Evolutionary conservation across 2,329 filamentous ascomycete genomes (phyloP).

Genomic region (Alternaria ethzedia): DNA sequence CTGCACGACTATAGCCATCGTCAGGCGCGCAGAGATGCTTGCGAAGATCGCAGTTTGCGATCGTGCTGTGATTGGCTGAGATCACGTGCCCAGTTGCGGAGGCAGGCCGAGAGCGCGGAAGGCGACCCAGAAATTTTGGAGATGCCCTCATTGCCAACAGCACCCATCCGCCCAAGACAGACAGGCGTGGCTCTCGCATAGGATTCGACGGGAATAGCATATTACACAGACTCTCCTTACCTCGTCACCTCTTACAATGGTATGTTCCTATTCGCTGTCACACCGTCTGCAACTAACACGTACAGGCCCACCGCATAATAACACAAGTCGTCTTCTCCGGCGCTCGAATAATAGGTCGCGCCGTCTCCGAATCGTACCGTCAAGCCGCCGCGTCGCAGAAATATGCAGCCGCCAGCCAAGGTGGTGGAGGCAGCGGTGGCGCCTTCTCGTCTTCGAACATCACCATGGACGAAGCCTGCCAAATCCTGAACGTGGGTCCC

Average conservation of each 20-base stretch:
- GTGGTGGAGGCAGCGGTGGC: slow-evolving; percentile 53
- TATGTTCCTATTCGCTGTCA: slow-evolving; percentile 9
- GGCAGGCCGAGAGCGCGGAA: slow-evolving; percentile 35
- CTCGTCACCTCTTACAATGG: slow-evolving; percentile 27
- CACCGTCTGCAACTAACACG: slow-evolving; percentile 28
- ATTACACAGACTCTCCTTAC: not conserved
- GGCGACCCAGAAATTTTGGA: slow-evolving; percentile 37
- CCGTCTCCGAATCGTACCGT: slow-evolving; percentile 92
- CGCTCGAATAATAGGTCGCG: slow-evolving; percentile 87
- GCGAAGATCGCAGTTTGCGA: slow-evolving; percentile 30
- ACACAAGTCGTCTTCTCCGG: slow-evolving; percentile 91
- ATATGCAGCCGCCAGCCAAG: slow-evolving; percentile 75
- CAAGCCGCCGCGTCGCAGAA: slow-evolving; percentile 88
- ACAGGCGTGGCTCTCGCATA: not conserved
- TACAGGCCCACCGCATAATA: slow-evolving; percentile 90
- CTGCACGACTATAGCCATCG: not conserved
- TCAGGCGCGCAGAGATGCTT: not conserved
- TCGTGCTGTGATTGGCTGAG: slow-evolving; percentile 40
- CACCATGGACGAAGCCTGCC: slow-evolving; percentile 94
- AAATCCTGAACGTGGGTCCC: slow-evolving; percentile 94
- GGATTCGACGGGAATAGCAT: not conserved
- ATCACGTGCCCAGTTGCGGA: slow-evolving; percentile 33
- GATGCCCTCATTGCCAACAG: slow-evolving; percentile 18
- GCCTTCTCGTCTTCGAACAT: slow-evolving; percentile 72
- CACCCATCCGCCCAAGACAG: slow-evolving; percentile 19